Percentiles rank a stretch among this genome's conserved stretches.
These are phyloP conservation scores for Cladosporium sphaerospermum DNA, from an alignment of 2,329 filamentous ascomycete species.

Conservation along the genomic window DNA sequence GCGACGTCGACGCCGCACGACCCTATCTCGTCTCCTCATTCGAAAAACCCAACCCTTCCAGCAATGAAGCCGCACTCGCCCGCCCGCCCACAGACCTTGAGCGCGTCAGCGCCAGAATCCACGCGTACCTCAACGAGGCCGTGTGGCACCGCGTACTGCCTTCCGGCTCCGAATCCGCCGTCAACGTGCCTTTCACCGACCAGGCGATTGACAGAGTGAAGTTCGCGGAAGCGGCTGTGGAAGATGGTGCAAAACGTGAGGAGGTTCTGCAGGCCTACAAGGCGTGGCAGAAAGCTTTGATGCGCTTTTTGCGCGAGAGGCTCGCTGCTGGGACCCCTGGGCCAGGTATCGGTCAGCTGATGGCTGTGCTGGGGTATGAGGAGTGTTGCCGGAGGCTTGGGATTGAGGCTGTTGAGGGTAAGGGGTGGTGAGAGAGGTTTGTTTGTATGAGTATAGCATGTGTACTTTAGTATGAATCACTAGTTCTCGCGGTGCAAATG, in stretches of 20 bases:
- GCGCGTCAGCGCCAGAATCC: slow-evolving; percentile 8
- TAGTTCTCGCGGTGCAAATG: no score
- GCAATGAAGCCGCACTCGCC: background rate
- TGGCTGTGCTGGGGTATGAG: slow-evolving; percentile 50
- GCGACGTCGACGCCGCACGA: background rate
- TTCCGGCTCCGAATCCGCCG: background rate
- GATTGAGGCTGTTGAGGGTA: background rate
- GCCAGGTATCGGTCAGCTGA: slow-evolving; percentile 47
- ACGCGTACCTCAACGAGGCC: slow-evolving; percentile 7
- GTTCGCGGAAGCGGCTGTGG: slow-evolving; percentile 3
- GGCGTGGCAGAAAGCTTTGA: slow-evolving; percentile 34
- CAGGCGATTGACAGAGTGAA: slow-evolving; percentile 10
- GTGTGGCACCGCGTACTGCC: slow-evolving; percentile 6
- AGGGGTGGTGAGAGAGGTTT: slow-evolving; percentile 1
- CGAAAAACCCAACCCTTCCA: background rate
- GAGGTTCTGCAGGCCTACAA: slow-evolving; percentile 17
- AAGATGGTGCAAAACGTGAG: slow-evolving; percentile 8
- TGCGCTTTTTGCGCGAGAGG: slow-evolving; percentile 53
- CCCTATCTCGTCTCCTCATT: background rate
- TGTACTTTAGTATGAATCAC: no score
- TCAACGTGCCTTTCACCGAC: slow-evolving; percentile 14
- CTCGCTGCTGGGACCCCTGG: slow-evolving; percentile 48
- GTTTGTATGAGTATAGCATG: background rate
- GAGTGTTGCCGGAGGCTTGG: slow-evolving; percentile 40
- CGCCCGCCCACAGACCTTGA: slow-evolving; percentile 7